Evolutionary conservation across 805 yeast genomes (phyloP).

Genomic region (Yarrowia bubula): DNA sequence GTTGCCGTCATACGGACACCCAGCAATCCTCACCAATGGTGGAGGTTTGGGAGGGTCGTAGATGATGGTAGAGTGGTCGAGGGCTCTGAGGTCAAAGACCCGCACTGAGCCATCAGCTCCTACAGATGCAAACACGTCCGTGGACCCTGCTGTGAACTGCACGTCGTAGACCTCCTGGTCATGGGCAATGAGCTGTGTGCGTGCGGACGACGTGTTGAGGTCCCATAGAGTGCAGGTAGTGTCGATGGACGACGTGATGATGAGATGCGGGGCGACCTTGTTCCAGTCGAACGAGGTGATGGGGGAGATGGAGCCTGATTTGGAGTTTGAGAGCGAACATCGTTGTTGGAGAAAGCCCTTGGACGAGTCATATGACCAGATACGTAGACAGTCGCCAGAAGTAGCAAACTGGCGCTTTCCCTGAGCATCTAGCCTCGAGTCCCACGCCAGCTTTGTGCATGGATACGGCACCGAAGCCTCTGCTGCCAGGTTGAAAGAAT

Average conservation of each 20-base stretch:
- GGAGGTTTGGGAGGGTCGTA: conserved; percentile 59
- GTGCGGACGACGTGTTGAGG: conserved; percentile 62
- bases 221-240: conserved; percentile 99
- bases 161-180: conserved; percentile 95
- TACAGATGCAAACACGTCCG: conserved; percentile 81
- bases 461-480: conserved; percentile 64
- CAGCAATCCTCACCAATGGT: conserved; percentile 72
- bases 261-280: conserved; percentile 58
- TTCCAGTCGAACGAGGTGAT: conserved; percentile 95
- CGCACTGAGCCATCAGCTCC: conserved; percentile 95
- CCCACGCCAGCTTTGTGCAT: conserved; percentile 72
- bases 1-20: conserved; percentile 78
- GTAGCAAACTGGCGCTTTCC: conserved; percentile 55
- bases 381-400: conserved; percentile 66
- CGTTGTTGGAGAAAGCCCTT: conserved; percentile 43
- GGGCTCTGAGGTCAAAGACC: conserved; percentile 80
- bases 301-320: conserved; percentile 65
- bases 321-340: conserved; percentile 43
- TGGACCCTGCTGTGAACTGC: conserved; percentile 69
- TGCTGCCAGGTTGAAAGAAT: conserved; percentile 46
- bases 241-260: conserved; percentile 86
- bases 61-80: conserved; percentile 92
- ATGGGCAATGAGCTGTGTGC: conserved; percentile 93
- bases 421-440: conserved; percentile 42
- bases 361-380: conserved; percentile 53